A percentile compares a stretch with the other conserved stretches of the same genome.
Conservation (phyloP, 139 green algal species). For the Dunaliella primolecta region DNA sequence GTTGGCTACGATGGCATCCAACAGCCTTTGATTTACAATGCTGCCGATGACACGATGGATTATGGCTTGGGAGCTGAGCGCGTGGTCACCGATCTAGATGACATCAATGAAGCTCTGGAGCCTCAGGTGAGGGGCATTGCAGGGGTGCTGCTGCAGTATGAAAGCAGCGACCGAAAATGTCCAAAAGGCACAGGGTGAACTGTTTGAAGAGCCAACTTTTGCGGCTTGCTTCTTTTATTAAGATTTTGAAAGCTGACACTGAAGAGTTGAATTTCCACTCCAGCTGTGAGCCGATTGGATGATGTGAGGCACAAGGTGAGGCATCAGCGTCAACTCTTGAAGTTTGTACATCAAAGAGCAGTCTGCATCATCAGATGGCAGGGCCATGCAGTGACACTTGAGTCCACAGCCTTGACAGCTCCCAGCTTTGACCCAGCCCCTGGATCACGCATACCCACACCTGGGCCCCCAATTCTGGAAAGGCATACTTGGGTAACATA, state of each 20-base stretch:
- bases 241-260: background rate
- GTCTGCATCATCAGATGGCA: too few relatives aligned
- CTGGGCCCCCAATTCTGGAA: too few relatives aligned
- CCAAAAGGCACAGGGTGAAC: background rate
- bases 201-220: background rate
- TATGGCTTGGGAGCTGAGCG: background rate
- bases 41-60: background rate
- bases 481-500: too few relatives aligned
- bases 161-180: too few relatives aligned
- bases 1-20: background rate
- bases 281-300: too few relatives aligned
- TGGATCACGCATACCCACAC: too few relatives aligned
- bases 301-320: background rate
- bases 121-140: background rate
- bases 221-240: background rate
- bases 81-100: background rate
- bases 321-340: too few relatives aligned
- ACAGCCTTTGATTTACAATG: background rate
- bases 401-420: too few relatives aligned
- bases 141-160: too few relatives aligned
- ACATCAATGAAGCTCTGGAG: background rate
- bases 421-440: too few relatives aligned
- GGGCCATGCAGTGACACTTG: too few relatives aligned
- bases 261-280: background rate
- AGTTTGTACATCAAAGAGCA: too few relatives aligned